Evolutionary conservation across 225 moss, liverwort and hornwort genomes (phyloP).

Genomic region (Marchantia paleacea): DNA sequence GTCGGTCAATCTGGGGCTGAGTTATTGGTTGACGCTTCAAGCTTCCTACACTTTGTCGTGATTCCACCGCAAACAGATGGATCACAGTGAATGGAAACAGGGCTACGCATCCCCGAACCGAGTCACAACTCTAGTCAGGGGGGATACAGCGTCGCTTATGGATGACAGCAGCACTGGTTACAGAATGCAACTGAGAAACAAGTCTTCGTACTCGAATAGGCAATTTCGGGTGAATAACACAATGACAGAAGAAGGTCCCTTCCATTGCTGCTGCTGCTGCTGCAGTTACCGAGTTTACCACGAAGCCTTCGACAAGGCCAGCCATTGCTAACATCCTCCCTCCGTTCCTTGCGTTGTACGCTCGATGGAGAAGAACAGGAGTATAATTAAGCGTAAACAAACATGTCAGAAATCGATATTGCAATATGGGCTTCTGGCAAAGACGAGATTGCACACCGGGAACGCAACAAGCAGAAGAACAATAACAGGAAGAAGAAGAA

Average conservation of each 20-base stretch:
- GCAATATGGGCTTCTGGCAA: neutral
- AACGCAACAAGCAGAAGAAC: too few relatives aligned
- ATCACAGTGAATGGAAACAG: neutral
- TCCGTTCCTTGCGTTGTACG: neutral
- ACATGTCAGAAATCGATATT: neutral
- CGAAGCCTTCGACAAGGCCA: too few relatives aligned
- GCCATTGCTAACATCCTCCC: neutral
- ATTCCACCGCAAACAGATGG: neutral
- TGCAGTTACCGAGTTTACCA: too few relatives aligned
- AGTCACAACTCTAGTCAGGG: neutral
- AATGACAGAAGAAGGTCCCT: neutral
- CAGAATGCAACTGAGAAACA: neutral
- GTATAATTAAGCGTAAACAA: neutral
- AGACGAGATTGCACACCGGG: neutral
- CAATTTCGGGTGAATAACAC: neutral
- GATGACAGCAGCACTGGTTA: neutral
- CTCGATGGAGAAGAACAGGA: neutral
- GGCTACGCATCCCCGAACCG: too few relatives aligned
- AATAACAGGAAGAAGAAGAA: too few relatives aligned
- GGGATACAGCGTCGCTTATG: neutral
- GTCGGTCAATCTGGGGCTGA: too few relatives aligned
- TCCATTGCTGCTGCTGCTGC: too few relatives aligned
- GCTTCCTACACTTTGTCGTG: neutral
- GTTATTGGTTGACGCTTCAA: neutral
- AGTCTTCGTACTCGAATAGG: neutral